These are phyloP conservation scores for Tricholoma hemisulphureum DNA, from an alignment of 768 basidiomycete genomes.

Conservation along the genomic window DNA sequence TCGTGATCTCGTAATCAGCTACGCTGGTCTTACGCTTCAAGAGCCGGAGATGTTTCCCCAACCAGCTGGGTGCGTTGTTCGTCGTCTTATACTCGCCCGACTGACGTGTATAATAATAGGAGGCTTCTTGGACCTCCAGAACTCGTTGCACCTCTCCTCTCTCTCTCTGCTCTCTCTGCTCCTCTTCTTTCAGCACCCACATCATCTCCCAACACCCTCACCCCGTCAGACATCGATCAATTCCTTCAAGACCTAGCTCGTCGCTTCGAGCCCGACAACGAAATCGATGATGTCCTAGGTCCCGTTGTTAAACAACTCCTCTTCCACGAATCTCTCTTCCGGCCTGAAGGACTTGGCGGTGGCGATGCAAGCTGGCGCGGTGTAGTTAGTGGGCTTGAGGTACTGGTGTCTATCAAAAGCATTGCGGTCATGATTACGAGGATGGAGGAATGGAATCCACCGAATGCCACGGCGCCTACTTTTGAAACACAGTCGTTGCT, in stretches of 20 bases:
- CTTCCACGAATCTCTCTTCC: constrained; percentile 62
- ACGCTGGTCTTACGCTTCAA: constrained; percentile 84
- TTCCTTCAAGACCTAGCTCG: constrained; percentile 83
- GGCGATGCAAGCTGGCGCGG: constrained; percentile 84
- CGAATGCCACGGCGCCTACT: constrained; percentile 50
- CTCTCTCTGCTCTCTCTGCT: constrained; percentile 64
- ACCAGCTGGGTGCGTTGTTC: constrained; percentile 58
- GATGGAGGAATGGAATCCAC: constrained; percentile 73
- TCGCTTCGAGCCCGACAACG: constrained; percentile 78
- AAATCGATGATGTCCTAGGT: constrained; percentile 76
- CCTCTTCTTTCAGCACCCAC: constrained; percentile 55
- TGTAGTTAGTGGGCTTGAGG: constrained; percentile 76
- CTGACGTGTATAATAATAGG: constrained; percentile 35
- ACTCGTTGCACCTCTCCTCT: constrained; percentile 77
- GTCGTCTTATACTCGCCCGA: neutral
- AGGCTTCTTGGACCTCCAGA: constrained; percentile 76
- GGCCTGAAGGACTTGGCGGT: constrained; percentile 68
- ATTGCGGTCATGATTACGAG: constrained; percentile 80
- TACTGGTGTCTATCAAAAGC: constrained; percentile 75
- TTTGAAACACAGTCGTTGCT: constrained; percentile 72
- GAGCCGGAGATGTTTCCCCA: constrained; percentile 96
- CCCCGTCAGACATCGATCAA: constrained; percentile 66
- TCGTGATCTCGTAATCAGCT: constrained; percentile 82
- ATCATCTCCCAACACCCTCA: constrained; percentile 49
- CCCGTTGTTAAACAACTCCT: constrained; percentile 64